Percentiles rank a stretch among this genome's conserved stretches.
Conservation (phyloP, 2,329 filamentous ascomycete species). For the Apiospora aurea region DNA sequence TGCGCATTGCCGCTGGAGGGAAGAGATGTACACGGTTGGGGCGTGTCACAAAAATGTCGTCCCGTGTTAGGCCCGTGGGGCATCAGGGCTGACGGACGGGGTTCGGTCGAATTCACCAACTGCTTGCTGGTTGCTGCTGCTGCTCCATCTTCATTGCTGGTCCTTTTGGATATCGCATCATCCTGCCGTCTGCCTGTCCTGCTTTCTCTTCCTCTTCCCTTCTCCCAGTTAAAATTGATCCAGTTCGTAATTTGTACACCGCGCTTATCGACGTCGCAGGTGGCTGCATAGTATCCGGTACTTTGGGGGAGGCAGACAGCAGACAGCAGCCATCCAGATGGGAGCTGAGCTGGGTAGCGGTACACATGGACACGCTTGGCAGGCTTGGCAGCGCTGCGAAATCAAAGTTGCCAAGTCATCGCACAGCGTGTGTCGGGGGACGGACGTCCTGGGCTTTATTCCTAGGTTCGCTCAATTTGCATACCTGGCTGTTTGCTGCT, state of each 20-base stretch:
- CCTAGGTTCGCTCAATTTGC: constrained; percentile 13
- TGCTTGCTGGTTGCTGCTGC: background rate
- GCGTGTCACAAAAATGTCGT: constrained; percentile 4
- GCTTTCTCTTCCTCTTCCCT: background rate
- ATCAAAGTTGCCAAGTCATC: constrained; percentile 29
- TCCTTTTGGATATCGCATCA: constrained; percentile 12
- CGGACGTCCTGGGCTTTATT: background rate
- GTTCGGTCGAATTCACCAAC: background rate
- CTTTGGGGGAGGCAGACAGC: background rate
- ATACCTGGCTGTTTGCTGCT: background rate
- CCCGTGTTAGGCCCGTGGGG: constrained; percentile 1
- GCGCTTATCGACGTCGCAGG: constrained; percentile 12
- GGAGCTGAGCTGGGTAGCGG: constrained; percentile 23
- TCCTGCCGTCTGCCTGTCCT: background rate
- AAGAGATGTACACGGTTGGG: background rate
- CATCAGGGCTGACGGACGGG: constrained; percentile 17
- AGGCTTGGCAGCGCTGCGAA: constrained; percentile 21
- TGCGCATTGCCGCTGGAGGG: constrained; percentile 9
- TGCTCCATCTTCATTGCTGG: background rate
- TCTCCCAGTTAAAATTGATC: background rate
- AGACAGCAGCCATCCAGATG: background rate
- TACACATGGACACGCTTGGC: constrained; percentile 24
- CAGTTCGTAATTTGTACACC: constrained; percentile 14
- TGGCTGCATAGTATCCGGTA: constrained; percentile 14
- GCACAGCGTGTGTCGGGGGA: constrained; percentile 25